Evolutionary conservation across 2,329 filamentous ascomycete genomes (phyloP).

Genomic region (Rutstroemia sp.): DNA sequence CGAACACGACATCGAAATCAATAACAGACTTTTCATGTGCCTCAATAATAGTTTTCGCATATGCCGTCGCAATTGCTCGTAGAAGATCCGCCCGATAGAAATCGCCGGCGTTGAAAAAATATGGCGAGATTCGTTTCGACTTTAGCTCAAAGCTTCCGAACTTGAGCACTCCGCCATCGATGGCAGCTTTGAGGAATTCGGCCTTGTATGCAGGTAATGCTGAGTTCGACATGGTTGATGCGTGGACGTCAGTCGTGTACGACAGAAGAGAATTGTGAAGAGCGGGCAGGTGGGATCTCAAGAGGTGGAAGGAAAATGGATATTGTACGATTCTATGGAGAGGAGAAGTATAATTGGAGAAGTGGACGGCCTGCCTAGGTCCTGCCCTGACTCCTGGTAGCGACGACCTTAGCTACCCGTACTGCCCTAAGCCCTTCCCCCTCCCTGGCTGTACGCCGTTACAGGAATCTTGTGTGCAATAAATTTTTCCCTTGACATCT

Average conservation of each 20-base stretch:
- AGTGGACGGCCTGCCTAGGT: too few relatives aligned
- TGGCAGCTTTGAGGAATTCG: slow-evolving; percentile 62
- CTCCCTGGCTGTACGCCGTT: too few relatives aligned
- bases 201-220: slow-evolving; percentile 58
- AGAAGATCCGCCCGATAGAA: slow-evolving; percentile 79
- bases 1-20: slow-evolving; percentile 81
- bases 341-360: too few relatives aligned
- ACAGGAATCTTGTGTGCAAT: too few relatives aligned
- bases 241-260: neutral
- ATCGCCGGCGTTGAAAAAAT: slow-evolving; percentile 95
- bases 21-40: slow-evolving; percentile 35
- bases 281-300: neutral
- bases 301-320: neutral
- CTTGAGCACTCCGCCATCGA: slow-evolving; percentile 63
- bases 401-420: too few relatives aligned
- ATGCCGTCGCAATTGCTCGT: slow-evolving; percentile 71
- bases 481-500: too few relatives aligned
- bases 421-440: too few relatives aligned
- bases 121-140: slow-evolving; percentile 83
- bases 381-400: too few relatives aligned
- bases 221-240: slow-evolving; percentile 15
- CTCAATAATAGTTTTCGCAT: slow-evolving; percentile 57
- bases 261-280: too few relatives aligned
- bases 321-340: too few relatives aligned
- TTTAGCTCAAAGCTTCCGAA: slow-evolving; percentile 87